Evolutionary conservation across 139 green algal species (phyloP).

Genomic region (Volvox africanus): DNA sequence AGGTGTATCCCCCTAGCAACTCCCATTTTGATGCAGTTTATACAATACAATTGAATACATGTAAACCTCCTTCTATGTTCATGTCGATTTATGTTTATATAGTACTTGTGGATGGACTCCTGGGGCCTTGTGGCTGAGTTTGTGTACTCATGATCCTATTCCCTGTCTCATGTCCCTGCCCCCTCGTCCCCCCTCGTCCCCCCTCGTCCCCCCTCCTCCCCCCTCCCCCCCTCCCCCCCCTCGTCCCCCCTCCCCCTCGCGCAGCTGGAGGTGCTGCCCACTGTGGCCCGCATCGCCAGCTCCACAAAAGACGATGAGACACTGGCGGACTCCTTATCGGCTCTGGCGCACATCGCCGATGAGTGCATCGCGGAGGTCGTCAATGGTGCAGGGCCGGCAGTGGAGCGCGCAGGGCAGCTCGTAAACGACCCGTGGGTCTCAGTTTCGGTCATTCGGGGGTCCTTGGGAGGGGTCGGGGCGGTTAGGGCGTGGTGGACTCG

Average conservation of each 20-base stretch:
- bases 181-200: not conserved
- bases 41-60: no score
- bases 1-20: no score
- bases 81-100: no score
- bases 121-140: no score
- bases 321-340: not conserved
- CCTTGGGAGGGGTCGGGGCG: no score
- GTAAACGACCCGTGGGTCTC: not conserved
- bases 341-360: not conserved
- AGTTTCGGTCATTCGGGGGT: no score
- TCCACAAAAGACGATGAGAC: not conserved
- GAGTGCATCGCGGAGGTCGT: not conserved
- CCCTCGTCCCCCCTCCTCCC: no score
- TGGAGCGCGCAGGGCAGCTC: not conserved
- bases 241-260: not conserved
- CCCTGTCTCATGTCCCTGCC: no score
- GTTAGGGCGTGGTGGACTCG: no score
- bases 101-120: no score
- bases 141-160: not conserved
- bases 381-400: not conserved
- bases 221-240: not conserved
- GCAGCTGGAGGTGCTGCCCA: constrained; percentile 1
- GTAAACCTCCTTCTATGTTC: no score
- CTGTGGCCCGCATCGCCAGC: not conserved
- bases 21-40: no score